Evolutionary conservation across 371 early-diverging fungal genomes (phyloP).

Genomic region (Globomyces sp.): DNA sequence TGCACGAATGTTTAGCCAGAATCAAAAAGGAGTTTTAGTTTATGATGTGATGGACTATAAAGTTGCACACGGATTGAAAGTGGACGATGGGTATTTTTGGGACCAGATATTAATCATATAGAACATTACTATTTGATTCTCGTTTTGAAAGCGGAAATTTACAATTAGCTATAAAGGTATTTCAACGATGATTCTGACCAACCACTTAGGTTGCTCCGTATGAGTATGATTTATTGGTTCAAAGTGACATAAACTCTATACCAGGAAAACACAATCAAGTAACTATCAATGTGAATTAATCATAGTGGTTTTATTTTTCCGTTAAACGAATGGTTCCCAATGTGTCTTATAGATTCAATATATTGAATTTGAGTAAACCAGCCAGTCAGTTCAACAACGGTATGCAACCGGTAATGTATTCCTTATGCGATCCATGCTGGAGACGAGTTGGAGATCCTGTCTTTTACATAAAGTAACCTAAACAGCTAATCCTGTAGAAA

Average conservation of each 20-base stretch:
- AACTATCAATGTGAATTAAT: neutral
- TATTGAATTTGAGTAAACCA: conserved; percentile 43
- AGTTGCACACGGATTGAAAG: conserved; percentile 13
- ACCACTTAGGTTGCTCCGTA: neutral
- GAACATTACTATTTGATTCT: conserved; percentile 33
- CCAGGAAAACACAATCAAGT: conserved; percentile 51
- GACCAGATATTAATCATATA: neutral
- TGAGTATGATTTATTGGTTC: conserved; percentile 43
- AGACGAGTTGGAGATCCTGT: conserved; percentile 41
- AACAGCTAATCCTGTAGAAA: neutral
- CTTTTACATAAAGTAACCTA: conserved; percentile 32
- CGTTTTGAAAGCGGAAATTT: conserved; percentile 46
- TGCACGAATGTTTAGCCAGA: conserved; percentile 26
- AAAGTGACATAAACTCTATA: conserved; percentile 43
- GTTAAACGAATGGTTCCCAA: conserved; percentile 28
- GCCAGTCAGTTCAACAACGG: conserved; percentile 40
- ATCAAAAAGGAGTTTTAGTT: conserved; percentile 25
- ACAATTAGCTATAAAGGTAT: conserved; percentile 45
- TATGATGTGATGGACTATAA: conserved; percentile 47
- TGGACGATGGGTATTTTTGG: neutral
- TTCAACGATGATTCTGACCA: too few relatives aligned
- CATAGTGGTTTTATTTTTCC: conserved; percentile 49
- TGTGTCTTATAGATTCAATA: conserved; percentile 41
- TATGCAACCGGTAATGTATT: conserved; percentile 42
- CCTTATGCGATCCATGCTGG: conserved; percentile 35